Conservation (phyloP, 352 stramenopile species). For the Globisporangium uncinulatum region DNA sequence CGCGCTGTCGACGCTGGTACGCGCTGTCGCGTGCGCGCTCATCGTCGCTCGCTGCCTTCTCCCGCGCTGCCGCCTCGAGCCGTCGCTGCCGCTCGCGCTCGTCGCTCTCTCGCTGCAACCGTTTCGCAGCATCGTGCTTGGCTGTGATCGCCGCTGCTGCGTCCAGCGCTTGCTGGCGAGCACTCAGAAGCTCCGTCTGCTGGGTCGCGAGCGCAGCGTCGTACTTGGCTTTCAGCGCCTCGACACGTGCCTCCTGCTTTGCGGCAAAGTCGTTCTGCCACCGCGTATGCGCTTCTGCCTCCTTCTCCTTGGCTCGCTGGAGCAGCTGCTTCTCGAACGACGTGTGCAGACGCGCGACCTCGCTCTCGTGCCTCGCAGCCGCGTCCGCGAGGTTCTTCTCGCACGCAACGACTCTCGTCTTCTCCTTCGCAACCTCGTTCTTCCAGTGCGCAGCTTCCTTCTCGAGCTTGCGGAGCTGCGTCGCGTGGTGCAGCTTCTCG, state of each 20-base stretch:
- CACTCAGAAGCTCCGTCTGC: conserved; percentile 41
- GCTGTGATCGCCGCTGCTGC: conserved; percentile 35
- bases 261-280: conserved; percentile 71
- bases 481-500: conserved; percentile 34
- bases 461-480: conserved; percentile 34
- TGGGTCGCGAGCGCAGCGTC: conserved; percentile 56
- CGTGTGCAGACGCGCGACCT: conserved; percentile 41
- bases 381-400: conserved; percentile 26
- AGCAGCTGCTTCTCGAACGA: conserved; percentile 39
- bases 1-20: conserved; percentile 32
- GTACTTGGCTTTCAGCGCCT: conserved; percentile 67
- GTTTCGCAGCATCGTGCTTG: conserved; percentile 44
- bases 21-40: conserved; percentile 27
- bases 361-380: conserved; percentile 45
- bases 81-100: conserved; percentile 26
- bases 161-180: conserved; percentile 44
- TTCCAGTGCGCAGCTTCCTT: conserved; percentile 49
- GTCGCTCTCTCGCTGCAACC: conserved; percentile 24
- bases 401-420: conserved; percentile 24
- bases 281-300: conserved; percentile 45
- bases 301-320: conserved; percentile 45
- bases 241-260: conserved; percentile 64
- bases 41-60: conserved; percentile 34
- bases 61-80: conserved; percentile 22
- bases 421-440: conserved; percentile 41